These are phyloP conservation scores for Mucor velutinosus DNA, from an alignment of 371 early-diverging fungal species.

Conservation along the genomic window DNA sequence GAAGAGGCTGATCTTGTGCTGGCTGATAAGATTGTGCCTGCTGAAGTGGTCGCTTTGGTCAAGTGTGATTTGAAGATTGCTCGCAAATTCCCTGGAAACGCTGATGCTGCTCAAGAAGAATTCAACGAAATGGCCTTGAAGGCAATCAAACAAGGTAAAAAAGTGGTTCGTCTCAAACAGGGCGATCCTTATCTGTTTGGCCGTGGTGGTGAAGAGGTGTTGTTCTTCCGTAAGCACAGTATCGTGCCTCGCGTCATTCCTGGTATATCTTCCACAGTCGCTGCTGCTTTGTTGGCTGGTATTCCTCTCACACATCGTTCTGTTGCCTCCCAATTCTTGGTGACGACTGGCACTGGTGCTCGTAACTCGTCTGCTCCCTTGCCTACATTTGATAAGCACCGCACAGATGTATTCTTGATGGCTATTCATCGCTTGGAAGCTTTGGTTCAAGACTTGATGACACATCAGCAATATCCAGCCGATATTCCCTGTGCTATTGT, in stretches of 20 bases:
- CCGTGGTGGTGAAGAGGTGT: conserved; percentile 89
- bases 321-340: conserved; percentile 83
- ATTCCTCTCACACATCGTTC: conserved; percentile 92
- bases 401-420: conserved; percentile 92
- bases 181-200: conserved; percentile 95
- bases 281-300: conserved; percentile 74
- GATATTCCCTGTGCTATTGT: conserved; percentile 74
- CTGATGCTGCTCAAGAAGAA: conserved; percentile 81
- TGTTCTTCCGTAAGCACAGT: conserved; percentile 71
- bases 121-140: conserved; percentile 69
- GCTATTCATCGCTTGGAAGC: conserved; percentile 72
- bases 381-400: conserved; percentile 64
- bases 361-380: conserved; percentile 50
- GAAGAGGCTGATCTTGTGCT: conserved; percentile 79
- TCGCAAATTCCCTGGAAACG: conserved; percentile 76
- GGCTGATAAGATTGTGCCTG: conserved; percentile 83
- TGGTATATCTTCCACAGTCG: conserved; percentile 80
- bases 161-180: conserved; percentile 84
- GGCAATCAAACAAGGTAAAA: conserved; percentile 65
- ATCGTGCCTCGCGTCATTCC: conserved; percentile 76
- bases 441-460: conserved; percentile 59
- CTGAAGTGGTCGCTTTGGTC: conserved; percentile 62
- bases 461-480: conserved; percentile 57
- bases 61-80: conserved; percentile 64
- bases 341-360: conserved; percentile 78